phyloP scores from a whole-genome alignment of 2,329 filamentous ascomycete genomes.

The Colletotrichum viniferum region DNA sequence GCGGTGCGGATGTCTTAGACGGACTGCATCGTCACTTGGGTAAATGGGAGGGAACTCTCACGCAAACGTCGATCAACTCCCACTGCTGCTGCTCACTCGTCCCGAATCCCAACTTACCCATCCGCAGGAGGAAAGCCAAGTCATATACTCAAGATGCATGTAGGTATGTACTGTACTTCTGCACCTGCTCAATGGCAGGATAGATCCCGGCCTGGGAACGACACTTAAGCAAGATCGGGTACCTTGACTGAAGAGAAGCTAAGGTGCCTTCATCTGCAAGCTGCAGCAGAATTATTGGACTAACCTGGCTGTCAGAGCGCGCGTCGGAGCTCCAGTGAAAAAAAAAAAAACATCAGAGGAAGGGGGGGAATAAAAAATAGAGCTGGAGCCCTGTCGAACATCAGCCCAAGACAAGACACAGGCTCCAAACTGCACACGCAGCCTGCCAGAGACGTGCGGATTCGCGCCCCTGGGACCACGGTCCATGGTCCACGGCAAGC shows the following conservation, averaged over 20 bases:
- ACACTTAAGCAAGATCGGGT: background rate
- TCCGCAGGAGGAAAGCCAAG: background rate
- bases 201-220: background rate
- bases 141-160: background rate
- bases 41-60: background rate
- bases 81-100: background rate
- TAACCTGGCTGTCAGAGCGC: conserved; percentile 11
- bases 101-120: background rate
- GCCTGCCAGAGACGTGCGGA: background rate
- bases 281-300: conserved; percentile 5
- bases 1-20: background rate
- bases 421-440: background rate
- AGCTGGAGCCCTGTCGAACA: background rate
- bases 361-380: background rate
- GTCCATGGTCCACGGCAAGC: background rate
- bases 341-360: background rate
- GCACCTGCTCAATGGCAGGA: background rate
- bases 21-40: background rate
- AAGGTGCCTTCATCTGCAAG: background rate
- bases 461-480: background rate
- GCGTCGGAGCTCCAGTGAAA: conserved; percentile 7
- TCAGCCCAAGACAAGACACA: background rate
- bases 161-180: background rate
- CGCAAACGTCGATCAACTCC: conserved; percentile 6
- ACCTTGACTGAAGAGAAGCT: conserved; percentile 6